phyloP scores from a whole-genome alignment of 352 stramenopile species.

The Stramenopiles sp. region DNA sequence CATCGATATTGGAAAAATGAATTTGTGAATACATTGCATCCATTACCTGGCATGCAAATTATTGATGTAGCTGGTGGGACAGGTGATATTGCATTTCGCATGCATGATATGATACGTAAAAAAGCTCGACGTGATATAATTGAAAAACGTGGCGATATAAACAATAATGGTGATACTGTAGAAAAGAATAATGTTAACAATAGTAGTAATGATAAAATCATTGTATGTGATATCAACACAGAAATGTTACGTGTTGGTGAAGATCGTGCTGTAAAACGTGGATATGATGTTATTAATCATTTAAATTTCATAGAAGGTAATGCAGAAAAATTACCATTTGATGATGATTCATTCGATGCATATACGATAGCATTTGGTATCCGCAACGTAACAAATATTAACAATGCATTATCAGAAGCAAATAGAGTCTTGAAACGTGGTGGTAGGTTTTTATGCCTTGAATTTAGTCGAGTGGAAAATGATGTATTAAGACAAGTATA shows the following conservation, averaged over 20 bases:
- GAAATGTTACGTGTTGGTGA: conserved; percentile 92
- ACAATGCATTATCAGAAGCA: conserved; percentile 76
- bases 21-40: conserved; percentile 62
- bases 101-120: too few relatives aligned
- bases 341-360: conserved; percentile 82
- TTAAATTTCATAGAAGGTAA: conserved; percentile 80
- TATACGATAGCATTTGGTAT: conserved; percentile 99
- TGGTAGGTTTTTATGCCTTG: conserved; percentile 90
- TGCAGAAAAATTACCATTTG: conserved; percentile 81
- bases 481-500: conserved; percentile 73
- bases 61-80: conserved; percentile 96
- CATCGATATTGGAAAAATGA: conserved; percentile 91
- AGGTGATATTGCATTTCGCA: conserved; percentile 94
- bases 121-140: too few relatives aligned
- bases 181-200: too few relatives aligned
- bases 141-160: too few relatives aligned
- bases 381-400: conserved; percentile 91
- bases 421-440: conserved; percentile 82
- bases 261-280: conserved; percentile 41
- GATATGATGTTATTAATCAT: conserved; percentile 28
- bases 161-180: too few relatives aligned
- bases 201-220: conserved; percentile 54
- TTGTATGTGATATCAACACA: conserved; percentile 95
- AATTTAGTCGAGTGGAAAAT: conserved; percentile 85
- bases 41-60: conserved; percentile 32